These are phyloP conservation scores for Diospyros lotus DNA, from an alignment of 148 eudicot genomes.

Conservation along the genomic window DNA sequence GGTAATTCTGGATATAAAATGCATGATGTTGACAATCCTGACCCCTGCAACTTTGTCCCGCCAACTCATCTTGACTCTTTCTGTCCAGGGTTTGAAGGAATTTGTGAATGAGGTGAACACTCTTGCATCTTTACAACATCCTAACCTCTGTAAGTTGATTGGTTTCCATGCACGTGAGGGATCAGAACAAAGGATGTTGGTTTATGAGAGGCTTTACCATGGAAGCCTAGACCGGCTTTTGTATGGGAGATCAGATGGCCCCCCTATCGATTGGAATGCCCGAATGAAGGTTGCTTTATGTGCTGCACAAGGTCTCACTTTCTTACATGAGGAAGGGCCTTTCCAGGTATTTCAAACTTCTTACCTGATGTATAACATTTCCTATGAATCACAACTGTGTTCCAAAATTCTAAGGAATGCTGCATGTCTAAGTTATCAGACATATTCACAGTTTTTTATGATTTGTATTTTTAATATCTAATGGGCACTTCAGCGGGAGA, in stretches of 20 bases:
- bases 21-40: conserved; percentile 7
- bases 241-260: conserved; percentile 73
- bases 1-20: conserved; percentile 32
- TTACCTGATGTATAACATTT: not conserved
- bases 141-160: conserved; percentile 76
- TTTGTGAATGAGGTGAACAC: conserved; percentile 77
- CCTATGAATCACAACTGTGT: not conserved
- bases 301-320: conserved; percentile 91
- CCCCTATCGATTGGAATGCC: conserved; percentile 80
- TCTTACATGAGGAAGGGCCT: conserved; percentile 93
- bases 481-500: not conserved
- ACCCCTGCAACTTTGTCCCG: conserved; percentile 9
- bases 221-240: conserved; percentile 86
- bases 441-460: not conserved
- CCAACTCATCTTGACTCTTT: conserved; percentile 3
- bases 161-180: conserved; percentile 90
- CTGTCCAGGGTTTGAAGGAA: conserved; percentile 66
- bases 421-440: not conserved
- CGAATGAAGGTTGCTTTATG: conserved; percentile 76
- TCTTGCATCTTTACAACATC: conserved; percentile 84
- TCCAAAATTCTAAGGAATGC: not conserved
- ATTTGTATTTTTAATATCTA: not conserved
- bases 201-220: conserved; percentile 86
- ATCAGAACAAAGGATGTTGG: conserved; percentile 78
- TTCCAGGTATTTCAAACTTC: conserved; percentile 61